Evolutionary conservation across 129 eudicot genomes (phyloP).

Genomic region (Centaurea solstitialis): DNA sequence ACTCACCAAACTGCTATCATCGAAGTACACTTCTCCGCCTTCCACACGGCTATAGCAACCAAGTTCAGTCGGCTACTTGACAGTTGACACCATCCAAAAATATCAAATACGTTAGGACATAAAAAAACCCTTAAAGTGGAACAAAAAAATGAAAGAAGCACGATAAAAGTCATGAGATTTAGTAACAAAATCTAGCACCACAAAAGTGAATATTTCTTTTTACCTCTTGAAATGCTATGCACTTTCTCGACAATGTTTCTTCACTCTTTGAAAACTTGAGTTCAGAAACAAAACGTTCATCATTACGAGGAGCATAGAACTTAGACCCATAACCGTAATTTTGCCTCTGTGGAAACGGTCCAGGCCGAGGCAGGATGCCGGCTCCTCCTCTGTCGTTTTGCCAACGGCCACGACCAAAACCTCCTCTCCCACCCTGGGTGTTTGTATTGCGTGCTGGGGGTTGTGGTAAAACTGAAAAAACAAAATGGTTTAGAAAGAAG

Average conservation of each 20-base stretch:
- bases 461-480: constrained; percentile 67
- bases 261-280: constrained; percentile 93
- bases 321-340: constrained; percentile 61
- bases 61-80: constrained; percentile 85
- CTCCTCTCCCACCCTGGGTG: constrained; percentile 70
- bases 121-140: background rate
- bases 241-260: constrained; percentile 88
- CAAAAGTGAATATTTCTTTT: background rate
- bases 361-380: constrained; percentile 95
- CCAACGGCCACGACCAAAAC: constrained; percentile 83
- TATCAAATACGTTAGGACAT: constrained; percentile 22
- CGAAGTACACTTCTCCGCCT: constrained; percentile 93
- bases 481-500: background rate
- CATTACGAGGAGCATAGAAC: constrained; percentile 59
- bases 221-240: constrained; percentile 90
- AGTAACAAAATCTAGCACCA: no score
- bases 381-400: constrained; percentile 93
- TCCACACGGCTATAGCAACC: constrained; percentile 98
- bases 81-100: constrained; percentile 22
- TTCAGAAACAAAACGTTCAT: constrained; percentile 98
- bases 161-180: no score
- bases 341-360: constrained; percentile 72
- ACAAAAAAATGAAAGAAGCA: background rate
- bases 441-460: constrained; percentile 72
- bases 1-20: constrained; percentile 97